A percentile compares a stretch with the other conserved stretches of the same genome.
phyloP scores from a whole-genome alignment of 305 asterid species.

The Solanum hybrid region DNA sequence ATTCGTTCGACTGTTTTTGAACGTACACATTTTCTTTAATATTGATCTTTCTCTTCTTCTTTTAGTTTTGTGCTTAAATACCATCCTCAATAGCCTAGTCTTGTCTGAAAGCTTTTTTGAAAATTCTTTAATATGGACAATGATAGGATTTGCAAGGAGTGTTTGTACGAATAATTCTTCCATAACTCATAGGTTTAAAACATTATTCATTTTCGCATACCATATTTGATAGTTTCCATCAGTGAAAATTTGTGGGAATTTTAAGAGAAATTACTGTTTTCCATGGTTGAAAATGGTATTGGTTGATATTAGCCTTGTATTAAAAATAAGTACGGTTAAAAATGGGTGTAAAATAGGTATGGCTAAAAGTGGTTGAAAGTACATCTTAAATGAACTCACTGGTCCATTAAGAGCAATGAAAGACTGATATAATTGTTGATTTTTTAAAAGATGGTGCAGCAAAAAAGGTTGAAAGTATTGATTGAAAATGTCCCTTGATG shows the following conservation, averaged over 20 bases:
- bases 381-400: background rate
- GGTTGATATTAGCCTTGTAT: background rate
- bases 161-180: background rate
- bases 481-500: background rate
- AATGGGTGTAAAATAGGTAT: background rate
- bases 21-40: background rate
- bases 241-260: background rate
- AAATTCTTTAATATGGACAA: background rate
- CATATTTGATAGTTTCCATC: background rate
- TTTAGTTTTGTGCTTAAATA: background rate
- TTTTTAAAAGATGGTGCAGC: background rate
- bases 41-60: background rate
- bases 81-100: background rate
- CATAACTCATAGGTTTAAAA: background rate
- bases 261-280: background rate
- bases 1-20: background rate
- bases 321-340: background rate
- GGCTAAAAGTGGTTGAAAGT: background rate
- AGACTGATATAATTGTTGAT: background rate
- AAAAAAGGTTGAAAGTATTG: background rate
- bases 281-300: background rate
- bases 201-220: background rate
- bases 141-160: background rate
- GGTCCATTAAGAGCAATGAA: background rate
- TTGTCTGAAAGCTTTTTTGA: background rate